A percentile compares a stretch with the other conserved stretches of the same genome.
Conservation (phyloP, 2,329 filamentous ascomycete genomes). For the Pyrenochaeta sp. region DNA sequence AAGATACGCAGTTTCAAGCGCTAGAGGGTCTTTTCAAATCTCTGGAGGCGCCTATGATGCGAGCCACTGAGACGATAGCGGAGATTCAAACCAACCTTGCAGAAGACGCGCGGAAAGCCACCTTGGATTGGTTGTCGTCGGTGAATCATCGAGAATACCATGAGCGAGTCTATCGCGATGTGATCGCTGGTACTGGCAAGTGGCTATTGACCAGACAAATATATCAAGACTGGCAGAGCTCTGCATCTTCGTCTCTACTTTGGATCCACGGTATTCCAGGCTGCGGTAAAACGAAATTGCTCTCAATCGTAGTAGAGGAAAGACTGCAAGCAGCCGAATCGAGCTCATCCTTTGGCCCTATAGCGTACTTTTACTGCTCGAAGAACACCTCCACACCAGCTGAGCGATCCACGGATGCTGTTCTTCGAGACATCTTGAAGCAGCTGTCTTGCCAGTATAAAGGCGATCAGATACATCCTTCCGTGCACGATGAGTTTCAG, state of each 20-base stretch:
- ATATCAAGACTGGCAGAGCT: constrained; percentile 37
- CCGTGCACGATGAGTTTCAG: too few species aligned
- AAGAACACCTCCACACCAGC: too few species aligned
- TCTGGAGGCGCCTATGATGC: not conserved
- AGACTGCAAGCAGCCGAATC: too few species aligned
- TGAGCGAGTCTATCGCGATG: constrained; percentile 14
- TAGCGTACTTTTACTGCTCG: too few species aligned
- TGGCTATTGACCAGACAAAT: constrained; percentile 23
- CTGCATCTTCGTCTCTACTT: constrained; percentile 43
- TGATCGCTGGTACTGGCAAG: constrained; percentile 19
- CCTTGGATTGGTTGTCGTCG: constrained; percentile 20
- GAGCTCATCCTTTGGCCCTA: too few species aligned
- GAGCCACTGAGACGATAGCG: not conserved
- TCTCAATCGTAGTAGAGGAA: too few species aligned
- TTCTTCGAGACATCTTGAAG: too few species aligned
- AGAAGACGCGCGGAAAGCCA: constrained; percentile 3
- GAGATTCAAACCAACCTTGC: not conserved
- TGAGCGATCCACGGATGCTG: too few species aligned
- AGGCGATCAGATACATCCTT: too few species aligned
- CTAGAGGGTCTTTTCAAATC: too few species aligned
- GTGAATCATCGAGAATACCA: constrained; percentile 22
- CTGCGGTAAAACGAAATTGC: constrained; percentile 38
- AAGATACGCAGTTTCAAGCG: too few species aligned
- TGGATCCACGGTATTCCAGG: constrained; percentile 48
- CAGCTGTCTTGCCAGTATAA: too few species aligned